Percentiles rank a stretch among this genome's conserved stretches.
Conservation (phyloP, 495 filamentous ascomycete species). For the Penicillium soppii region DNA sequence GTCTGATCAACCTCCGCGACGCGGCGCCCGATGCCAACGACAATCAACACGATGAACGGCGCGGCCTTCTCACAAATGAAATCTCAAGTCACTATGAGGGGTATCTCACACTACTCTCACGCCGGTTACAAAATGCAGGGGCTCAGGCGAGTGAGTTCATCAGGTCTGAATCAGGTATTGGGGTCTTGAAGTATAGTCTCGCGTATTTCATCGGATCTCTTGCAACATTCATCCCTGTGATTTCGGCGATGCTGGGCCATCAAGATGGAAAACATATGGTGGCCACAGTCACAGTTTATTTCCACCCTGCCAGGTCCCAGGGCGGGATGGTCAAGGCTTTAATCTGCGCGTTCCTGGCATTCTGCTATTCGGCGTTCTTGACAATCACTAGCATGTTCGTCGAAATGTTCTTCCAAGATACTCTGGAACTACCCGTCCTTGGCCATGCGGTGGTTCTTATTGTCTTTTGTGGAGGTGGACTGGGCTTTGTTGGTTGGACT, state of each 20-base stretch:
- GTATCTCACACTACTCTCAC: conserved; percentile 10
- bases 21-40: conserved; percentile 13
- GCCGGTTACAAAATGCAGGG: conserved; percentile 13
- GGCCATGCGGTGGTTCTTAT: conserved; percentile 81
- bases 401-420: conserved; percentile 69
- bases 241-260: conserved; percentile 72
- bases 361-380: conserved; percentile 78
- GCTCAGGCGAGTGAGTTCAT: conserved; percentile 35
- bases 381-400: conserved; percentile 85
- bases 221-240: conserved; percentile 76
- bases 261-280: conserved; percentile 97
- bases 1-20: conserved; percentile 47
- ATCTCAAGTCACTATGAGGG: conserved; percentile 16
- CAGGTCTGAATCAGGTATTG: conserved; percentile 61
- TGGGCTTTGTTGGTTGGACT: conserved; percentile 89
- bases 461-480: conserved; percentile 83
- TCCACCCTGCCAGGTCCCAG: conserved; percentile 87
- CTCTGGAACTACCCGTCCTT: conserved; percentile 60
- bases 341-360: conserved; percentile 77
- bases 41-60: conserved; percentile 37
- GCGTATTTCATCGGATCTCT: conserved; percentile 88
- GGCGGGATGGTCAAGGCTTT: conserved; percentile 91
- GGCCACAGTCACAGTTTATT: conserved; percentile 90
- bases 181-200: conserved; percentile 87
- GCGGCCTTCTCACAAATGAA: conserved; percentile 39